phyloP scores from a whole-genome alignment of 179 eudicot genomes.

The Actinidia arguta region DNA sequence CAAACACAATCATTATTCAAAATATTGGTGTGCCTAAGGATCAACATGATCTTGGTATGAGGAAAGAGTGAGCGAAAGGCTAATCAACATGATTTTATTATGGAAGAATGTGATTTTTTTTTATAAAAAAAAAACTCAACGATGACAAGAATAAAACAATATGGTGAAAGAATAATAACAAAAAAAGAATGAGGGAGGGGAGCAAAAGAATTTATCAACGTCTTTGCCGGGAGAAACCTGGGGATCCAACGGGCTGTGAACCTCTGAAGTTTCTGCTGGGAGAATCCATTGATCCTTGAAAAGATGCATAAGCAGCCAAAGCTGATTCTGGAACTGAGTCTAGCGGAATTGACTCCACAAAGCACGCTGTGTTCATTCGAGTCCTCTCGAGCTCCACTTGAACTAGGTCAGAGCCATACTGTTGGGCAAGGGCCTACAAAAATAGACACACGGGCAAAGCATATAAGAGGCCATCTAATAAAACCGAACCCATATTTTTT shows the following conservation, averaged over 20 bases:
- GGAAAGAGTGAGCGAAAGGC: background rate
- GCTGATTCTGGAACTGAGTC: slow-evolving; percentile 77
- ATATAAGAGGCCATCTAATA: background rate
- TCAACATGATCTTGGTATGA: too few relatives aligned
- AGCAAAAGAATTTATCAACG: slow-evolving; percentile 51
- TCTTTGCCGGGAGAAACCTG: slow-evolving; percentile 62
- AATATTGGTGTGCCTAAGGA: too few relatives aligned
- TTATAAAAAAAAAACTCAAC: slow-evolving; percentile 3
- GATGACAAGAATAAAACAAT: slow-evolving; percentile 14
- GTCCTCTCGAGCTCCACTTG: slow-evolving; percentile 92
- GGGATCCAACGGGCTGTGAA: slow-evolving; percentile 55
- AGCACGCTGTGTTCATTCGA: slow-evolving; percentile 90
- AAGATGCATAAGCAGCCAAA: slow-evolving; percentile 80
- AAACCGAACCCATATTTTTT: too few relatives aligned
- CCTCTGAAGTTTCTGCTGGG: slow-evolving; percentile 62
- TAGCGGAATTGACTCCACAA: slow-evolving; percentile 68
- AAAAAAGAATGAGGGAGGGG: background rate
- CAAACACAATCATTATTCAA: too few relatives aligned
- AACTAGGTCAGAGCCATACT: slow-evolving; percentile 83
- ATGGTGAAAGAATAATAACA: background rate
- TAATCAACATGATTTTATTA: background rate
- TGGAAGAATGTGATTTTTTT: background rate
- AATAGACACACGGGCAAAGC: background rate
- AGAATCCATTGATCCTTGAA: slow-evolving; percentile 70
- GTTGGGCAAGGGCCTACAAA: slow-evolving; percentile 90